Base-by-base conservation (phyloP, 306 rosid genomes). In the Abrus precatorius region DNA sequence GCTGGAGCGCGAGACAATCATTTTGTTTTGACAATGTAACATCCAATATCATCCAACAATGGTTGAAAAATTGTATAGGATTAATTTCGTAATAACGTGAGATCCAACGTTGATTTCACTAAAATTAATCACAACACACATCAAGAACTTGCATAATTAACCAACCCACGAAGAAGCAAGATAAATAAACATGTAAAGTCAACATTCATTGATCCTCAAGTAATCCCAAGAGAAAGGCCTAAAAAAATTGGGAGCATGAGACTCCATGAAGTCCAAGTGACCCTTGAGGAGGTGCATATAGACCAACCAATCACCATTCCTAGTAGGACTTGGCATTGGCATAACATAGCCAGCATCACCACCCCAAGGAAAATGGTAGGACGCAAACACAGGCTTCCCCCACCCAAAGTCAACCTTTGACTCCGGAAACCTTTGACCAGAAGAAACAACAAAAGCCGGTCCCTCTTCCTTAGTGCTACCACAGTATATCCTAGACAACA, bases 331-430 rank as follows among this genome's bases (percentile, higher is more conserved):
- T 5, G 95, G 93, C 95, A 92, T 90, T 12, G 98, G 93, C 98
- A 94, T 92, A 47, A 94, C 95, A 61, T 92, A 94, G 3, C 98
- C 98, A 28, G 93, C 69, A 9, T 84, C 79, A 1, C 97, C 97
- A 0, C 89, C 90, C 97, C 92, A 92, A 0, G 95, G 97, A 71
- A 94, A 92, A 78, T 94, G 92, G 86, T 90, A 94, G 0, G 97
- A 94, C 14, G 84, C 92, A n/a, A 94, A 92, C 27, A 81, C 36
- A 1, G 86, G 90, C 70, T 49, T 77, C 1, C 98, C 98, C 97
- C 94, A 94, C 64, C 98, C 98, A 8, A 92, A 94, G 77, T 94
- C 83, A 36, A 90, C 77, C 72, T 90, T 76, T 1, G 75, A 85
- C 5, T 67, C 72, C 0, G 95, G 98, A 36, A 94, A 94, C 9